phyloP scores from a whole-genome alignment of 306 rosid genomes.

The Begonia loranthoides region DNA sequence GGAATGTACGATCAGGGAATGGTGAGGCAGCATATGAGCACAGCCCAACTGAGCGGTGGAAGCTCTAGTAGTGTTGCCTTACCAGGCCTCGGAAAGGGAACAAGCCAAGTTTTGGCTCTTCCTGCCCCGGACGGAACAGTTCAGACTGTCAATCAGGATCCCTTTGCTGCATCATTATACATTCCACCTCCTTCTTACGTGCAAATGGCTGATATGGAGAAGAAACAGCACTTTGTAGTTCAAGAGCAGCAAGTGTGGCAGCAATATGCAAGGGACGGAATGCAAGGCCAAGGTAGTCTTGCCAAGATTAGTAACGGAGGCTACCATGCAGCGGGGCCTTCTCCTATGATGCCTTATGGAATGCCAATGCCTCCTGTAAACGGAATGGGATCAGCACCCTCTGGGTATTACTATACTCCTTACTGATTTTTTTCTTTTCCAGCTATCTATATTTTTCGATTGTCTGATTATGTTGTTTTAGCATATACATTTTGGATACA shows the following conservation, averaged over 20 bases:
- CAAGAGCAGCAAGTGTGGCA: conserved; percentile 88
- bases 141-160: conserved; percentile 68
- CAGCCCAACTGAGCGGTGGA: conserved; percentile 71
- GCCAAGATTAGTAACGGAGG: conserved; percentile 40
- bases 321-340: conserved; percentile 41
- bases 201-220: conserved; percentile 94
- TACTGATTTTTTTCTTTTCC: conserved; percentile 29
- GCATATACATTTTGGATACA: not conserved
- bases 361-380: conserved; percentile 83
- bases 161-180: conserved; percentile 60
- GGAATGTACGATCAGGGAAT: conserved; percentile 95
- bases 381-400: conserved; percentile 57
- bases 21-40: conserved; percentile 81
- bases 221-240: conserved; percentile 65
- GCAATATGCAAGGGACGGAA: conserved; percentile 73
- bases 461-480: conserved; percentile 15
- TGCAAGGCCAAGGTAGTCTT: conserved; percentile 88
- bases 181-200: conserved; percentile 85
- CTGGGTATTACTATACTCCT: conserved; percentile 69
- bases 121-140: conserved; percentile 95
- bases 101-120: conserved; percentile 77
- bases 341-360: conserved; percentile 49
- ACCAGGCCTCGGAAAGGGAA: conserved; percentile 52
- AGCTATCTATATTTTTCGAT: conserved; percentile 1
- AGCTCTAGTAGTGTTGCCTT: conserved; percentile 95